Base-by-base conservation (phyloP, 1,284 basidiomycete species). In the Puccinia horiana region DNA sequence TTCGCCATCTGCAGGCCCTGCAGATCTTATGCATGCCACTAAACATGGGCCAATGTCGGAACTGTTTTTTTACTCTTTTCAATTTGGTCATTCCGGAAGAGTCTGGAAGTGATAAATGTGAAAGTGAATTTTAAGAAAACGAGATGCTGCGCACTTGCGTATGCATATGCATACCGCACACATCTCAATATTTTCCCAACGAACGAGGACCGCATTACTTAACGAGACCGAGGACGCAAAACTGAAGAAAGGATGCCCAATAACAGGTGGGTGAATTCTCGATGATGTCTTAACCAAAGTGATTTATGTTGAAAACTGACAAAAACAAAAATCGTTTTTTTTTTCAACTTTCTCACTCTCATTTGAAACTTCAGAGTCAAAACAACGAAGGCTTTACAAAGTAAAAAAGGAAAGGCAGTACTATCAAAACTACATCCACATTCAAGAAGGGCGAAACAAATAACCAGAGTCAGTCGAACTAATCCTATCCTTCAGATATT, bases 351-450 rank as follows among this genome's bases (percentile, higher is more conserved):
- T 58, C 6, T 58, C 6, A 5, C 8, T 58, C 23, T 58, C 6
- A 9, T 58, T 58, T 58, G 16, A 47, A 8, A 8, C 44, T 47
- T 8, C 44, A 81, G 79, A 52, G 61, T 81, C 16, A 81, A 81
- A 32, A 81, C 79, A 32, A 63, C 72, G 6, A 81, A 81, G 47
- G 69, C 79, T 1, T 54, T 81, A 47, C 69, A 74, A 44, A 65
- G 70, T n/a, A 81, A 81, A 61, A 81, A 81, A 67, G 40, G 56
- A 0, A 73, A 81, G 54, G 54, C 58, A 20, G 72, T 61, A 32
- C 58, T 81, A 8, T 73, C 79, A 4, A 58, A 81, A 52, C 56
- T 81, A 16, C 69, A 81, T 72, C 79, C 79, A 11, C 69, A 81
- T 42, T 81, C 79, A 5, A 65, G 79, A 67, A 29, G 79, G 52